Conservation (phyloP, 1,284 basidiomycete species). For the Cystobasidium sp. region DNA sequence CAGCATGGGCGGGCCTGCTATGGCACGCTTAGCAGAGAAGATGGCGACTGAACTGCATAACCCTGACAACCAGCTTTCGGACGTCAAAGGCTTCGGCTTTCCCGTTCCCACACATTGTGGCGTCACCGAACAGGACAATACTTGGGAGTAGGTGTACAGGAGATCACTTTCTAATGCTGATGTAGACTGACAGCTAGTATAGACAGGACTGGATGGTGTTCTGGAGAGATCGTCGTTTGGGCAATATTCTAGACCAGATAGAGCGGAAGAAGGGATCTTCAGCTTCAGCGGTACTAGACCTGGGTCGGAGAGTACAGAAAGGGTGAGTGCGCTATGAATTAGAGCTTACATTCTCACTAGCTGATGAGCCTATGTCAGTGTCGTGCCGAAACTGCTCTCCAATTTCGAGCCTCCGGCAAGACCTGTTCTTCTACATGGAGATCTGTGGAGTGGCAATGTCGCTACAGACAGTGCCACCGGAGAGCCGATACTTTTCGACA, state of each 20-base stretch:
- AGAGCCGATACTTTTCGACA: slow-evolving; percentile 77
- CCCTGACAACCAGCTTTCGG: slow-evolving; percentile 50
- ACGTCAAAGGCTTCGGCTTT: slow-evolving; percentile 68
- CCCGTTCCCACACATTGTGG: slow-evolving; percentile 78
- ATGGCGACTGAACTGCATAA: slow-evolving; percentile 69
- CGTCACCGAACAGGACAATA: slow-evolving; percentile 72
- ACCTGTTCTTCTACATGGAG: slow-evolving; percentile 81
- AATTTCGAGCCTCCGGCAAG: slow-evolving; percentile 63
- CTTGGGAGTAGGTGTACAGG: slow-evolving; percentile 63
- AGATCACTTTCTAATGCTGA: neutral
- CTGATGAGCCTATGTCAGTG: slow-evolving; percentile 60
- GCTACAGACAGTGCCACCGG: slow-evolving; percentile 62
- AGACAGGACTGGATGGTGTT: slow-evolving; percentile 64
- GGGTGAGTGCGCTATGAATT: slow-evolving; percentile 59
- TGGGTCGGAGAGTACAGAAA: slow-evolving; percentile 65
- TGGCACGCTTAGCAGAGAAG: slow-evolving; percentile 66
- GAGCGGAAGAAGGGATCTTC: slow-evolving; percentile 54
- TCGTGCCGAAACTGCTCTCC: slow-evolving; percentile 73
- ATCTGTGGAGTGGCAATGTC: slow-evolving; percentile 68
- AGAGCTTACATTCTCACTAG: neutral
- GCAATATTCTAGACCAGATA: slow-evolving; percentile 63
- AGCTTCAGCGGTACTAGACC: slow-evolving; percentile 61
- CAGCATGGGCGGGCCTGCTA: slow-evolving; percentile 62
- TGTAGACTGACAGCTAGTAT: neutral
- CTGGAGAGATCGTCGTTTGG: slow-evolving; percentile 65